Evolutionary conservation across 2,329 filamentous ascomycete species (phyloP), one percentile per base, ranked within the genome.

Genomic region (Sphaerulina musiva): DNA sequence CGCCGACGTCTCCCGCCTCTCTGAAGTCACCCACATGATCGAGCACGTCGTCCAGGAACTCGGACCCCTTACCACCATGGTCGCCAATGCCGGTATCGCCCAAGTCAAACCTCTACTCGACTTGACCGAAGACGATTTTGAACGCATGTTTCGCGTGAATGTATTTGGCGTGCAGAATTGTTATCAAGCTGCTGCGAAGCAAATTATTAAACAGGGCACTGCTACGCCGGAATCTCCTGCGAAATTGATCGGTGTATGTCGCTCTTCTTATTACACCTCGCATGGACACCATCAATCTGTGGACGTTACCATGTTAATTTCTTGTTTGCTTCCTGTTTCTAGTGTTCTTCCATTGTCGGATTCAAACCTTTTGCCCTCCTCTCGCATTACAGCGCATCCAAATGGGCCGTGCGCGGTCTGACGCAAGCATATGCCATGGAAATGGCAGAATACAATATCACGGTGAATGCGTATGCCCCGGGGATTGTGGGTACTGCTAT

Each of bases 401-500:
- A 87, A 64, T 86, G 77, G 72, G 85, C 84, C 0, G 82, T 87
- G 1, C 74, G 84, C 3, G 83, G 83, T 0, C 70, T 87, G 48
- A 84, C 80, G 0, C 82, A 86, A 66, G 80, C 77, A 0, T 84
- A 84, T 58, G 83, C 84, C 0, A 81, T 84, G 76, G 83, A 85
- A 58, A 74, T 86, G 69, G 83, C 83, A 0, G 68, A 71, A 45
- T 77, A 86, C 64, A 74, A 80, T 54, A 86, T 87, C 65, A 85
- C 80, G 0, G 82, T 79, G 17, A 87, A 87, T 60, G 78, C 79
- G 0, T 86, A 86, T 62, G 83, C 81, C 0, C 84, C 84, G 0
- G 84, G 84, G 0, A 84, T 87, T 46, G 82, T 87, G 0, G 81
- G 78, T 0, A 86, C 82, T 0, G 72, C 74, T 0, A 86, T 86